Base-by-base conservation (phyloP, 805 yeast species). In the Kuraishia floccosa region DNA sequence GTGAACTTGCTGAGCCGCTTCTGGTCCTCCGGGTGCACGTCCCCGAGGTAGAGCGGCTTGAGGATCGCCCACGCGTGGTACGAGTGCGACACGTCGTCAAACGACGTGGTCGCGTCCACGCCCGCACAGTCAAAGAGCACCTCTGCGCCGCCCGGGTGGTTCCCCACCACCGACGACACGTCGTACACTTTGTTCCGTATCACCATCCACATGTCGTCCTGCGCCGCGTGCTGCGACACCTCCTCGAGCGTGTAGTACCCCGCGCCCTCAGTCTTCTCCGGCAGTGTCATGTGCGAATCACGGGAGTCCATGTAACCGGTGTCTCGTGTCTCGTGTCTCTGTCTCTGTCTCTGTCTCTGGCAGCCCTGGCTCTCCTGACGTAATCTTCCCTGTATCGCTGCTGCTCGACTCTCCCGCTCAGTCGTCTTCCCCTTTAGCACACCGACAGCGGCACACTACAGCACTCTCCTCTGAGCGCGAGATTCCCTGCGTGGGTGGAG, bases 111-210 rank as follows among this genome's bases (percentile, higher is more conserved):
- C 32, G 86, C 87, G 51, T 85, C 94, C 36, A 68, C 66, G 27
- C 94, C 95, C 20, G 81, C 94, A 48, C 74, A 68, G 43, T 83
- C 94, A 30, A 72, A 56, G 35, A 84, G 62, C 20, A 83, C 81
- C 49, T 83, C 94, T 34, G 76, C 79, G 35, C 94, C 94, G 49
- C 94, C 94, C 29, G 91, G 89, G 54, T 80, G 91, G 33, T 63
- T 64, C 28, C 58, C 67, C 11, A 73, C 49, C 37, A 80, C 65
- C 25, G 48, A 39, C 13, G 83, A 66, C 23, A 73, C 63, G 47
- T 81, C 67, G 52, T 78, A 81, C 16, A 80, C 82, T 43, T 74
- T 72, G 37, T 76, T 77, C 43, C 72, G 71, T 28, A 80, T 58
- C 26, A 77, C 66, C 74, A 80, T 73, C 85, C 85, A 80, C 29